phyloP scores from a whole-genome alignment of 2,329 filamentous ascomycete species.

The Pestalotiopsis fici region DNA sequence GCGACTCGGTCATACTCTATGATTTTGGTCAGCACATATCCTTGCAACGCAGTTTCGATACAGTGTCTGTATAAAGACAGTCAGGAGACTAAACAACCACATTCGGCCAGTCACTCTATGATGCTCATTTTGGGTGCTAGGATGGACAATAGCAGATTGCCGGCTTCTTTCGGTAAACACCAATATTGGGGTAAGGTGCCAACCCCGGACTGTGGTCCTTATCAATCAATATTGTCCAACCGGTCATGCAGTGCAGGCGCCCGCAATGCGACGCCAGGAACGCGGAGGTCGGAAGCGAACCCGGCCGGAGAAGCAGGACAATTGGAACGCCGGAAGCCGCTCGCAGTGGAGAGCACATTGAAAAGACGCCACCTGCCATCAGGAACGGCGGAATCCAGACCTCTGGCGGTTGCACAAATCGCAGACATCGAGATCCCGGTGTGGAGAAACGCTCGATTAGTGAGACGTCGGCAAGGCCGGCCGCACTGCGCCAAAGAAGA shows the following conservation, averaged over 20 bases:
- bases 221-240: not conserved
- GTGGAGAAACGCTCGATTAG: not conserved
- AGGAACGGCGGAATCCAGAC: not conserved
- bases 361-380: not conserved
- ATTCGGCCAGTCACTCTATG: not conserved
- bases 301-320: not conserved
- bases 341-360: not conserved
- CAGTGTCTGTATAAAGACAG: not conserved
- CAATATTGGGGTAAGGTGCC: not conserved
- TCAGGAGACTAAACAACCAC: not conserved
- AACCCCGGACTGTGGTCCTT: not conserved
- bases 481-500: not conserved
- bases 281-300: not conserved
- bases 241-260: not conserved
- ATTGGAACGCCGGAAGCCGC: not conserved
- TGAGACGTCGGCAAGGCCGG: not conserved
- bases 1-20: not conserved
- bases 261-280: not conserved
- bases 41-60: too few species aligned
- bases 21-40: too few species aligned
- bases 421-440: slow-evolving; percentile 1
- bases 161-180: not conserved
- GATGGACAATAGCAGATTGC: not conserved
- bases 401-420: not conserved
- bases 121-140: not conserved